Conservation (phyloP, 352 stramenopile genomes). For the Pythium insidiosum region DNA sequence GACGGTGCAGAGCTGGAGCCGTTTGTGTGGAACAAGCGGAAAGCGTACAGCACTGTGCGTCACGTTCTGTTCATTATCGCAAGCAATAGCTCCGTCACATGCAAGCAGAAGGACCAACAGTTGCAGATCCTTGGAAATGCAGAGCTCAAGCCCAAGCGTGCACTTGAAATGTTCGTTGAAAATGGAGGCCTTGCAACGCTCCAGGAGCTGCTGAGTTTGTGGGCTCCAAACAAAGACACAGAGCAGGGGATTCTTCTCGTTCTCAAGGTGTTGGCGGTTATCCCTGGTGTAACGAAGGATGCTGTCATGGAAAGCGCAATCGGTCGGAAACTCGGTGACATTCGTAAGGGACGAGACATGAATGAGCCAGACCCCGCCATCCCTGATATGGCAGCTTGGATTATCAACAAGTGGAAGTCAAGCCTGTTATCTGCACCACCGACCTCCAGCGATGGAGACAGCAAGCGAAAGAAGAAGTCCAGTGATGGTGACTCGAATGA, state of each 20-base stretch:
- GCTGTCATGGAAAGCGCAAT: slow-evolving; percentile 38
- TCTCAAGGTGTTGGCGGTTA: slow-evolving; percentile 58
- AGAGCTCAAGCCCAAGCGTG: slow-evolving; percentile 31
- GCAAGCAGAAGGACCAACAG: slow-evolving; percentile 20
- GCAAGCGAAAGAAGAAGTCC: background rate
- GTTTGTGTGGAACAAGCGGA: slow-evolving; percentile 12
- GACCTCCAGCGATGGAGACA: background rate
- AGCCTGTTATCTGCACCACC: too few relatives aligned
- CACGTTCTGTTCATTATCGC: slow-evolving; percentile 48
- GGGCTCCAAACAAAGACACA: slow-evolving; percentile 31
- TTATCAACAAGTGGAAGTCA: slow-evolving; percentile 52
- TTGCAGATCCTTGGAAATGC: slow-evolving; percentile 22
- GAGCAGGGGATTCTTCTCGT: slow-evolving; percentile 50
- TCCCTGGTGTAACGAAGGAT: slow-evolving; percentile 43
- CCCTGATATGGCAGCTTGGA: slow-evolving; percentile 32
- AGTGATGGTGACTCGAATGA: too few relatives aligned
- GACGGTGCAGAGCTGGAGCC: too few relatives aligned
- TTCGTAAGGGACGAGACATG: slow-evolving; percentile 23
- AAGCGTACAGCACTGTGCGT: slow-evolving; percentile 45
- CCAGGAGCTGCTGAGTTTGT: slow-evolving; percentile 31
- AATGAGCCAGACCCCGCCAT: slow-evolving; percentile 17
- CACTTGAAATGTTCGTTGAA: slow-evolving; percentile 39
- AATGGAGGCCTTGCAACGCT: slow-evolving; percentile 40
- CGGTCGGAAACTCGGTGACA: slow-evolving; percentile 31
- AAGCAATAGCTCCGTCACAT: slow-evolving; percentile 23